These are phyloP conservation scores for Fusarium torulosum DNA, from an alignment of 2,329 filamentous ascomycete genomes.

Conservation along the genomic window DNA sequence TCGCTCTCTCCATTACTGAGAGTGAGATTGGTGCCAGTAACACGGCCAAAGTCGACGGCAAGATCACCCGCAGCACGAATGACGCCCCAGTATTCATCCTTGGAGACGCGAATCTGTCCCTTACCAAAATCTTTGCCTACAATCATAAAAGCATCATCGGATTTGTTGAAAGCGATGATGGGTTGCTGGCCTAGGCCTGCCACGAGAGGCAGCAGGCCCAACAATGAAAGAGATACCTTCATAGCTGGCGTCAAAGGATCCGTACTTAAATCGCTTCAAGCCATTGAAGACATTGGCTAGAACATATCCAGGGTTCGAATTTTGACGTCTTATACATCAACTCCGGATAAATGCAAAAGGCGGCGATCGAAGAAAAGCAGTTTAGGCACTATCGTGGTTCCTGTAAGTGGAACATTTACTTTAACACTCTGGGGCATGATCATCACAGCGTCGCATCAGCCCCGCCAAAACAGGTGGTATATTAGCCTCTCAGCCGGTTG, in stretches of 20 bases:
- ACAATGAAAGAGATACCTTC: conserved; percentile 18
- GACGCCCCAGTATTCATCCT: conserved; percentile 75
- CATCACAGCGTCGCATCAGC: conserved; percentile 20
- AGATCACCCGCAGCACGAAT: conserved; percentile 76
- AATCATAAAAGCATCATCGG: conserved; percentile 27
- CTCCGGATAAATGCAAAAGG: conserved; percentile 17
- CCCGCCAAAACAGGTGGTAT: conserved; percentile 27
- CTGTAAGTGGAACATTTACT: conserved; percentile 21
- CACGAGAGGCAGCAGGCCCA: conserved; percentile 18
- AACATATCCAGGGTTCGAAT: background rate
- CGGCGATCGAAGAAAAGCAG: conserved; percentile 4
- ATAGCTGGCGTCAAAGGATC: background rate
- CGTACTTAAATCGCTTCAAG: background rate
- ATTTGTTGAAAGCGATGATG: conserved; percentile 29
- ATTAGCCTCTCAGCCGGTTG: conserved; percentile 35
- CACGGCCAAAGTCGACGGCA: conserved; percentile 76
- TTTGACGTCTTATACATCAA: conserved; percentile 10
- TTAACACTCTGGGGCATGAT: conserved; percentile 16
- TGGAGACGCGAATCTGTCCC: conserved; percentile 67
- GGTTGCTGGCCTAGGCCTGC: conserved; percentile 30
- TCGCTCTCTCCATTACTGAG: conserved; percentile 62
- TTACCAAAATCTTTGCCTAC: background rate
- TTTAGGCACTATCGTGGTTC: conserved; percentile 24
- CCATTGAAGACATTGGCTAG: background rate
- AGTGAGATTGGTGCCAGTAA: conserved; percentile 74